A percentile compares a stretch with the other conserved stretches of the same genome.
These are phyloP conservation scores for Arbutus unedo DNA, from an alignment of 148 eudicot species.

Conservation along the genomic window DNA sequence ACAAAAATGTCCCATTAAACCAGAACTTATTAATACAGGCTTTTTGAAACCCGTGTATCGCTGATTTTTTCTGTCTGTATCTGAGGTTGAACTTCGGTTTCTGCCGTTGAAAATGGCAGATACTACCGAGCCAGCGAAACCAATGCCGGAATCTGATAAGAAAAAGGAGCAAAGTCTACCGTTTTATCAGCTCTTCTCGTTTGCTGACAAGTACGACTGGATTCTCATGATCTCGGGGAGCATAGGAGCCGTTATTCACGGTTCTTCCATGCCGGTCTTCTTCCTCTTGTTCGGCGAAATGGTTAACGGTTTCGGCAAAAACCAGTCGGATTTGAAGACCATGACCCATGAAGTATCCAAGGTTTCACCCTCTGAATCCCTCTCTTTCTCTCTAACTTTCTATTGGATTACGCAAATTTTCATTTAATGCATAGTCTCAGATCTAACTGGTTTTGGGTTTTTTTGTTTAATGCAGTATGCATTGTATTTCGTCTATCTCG, in stretches of 20 bases:
- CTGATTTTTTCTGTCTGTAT: neutral
- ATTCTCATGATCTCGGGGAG: conserved; percentile 61
- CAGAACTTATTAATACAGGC: no score
- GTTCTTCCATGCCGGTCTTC: conserved; percentile 97
- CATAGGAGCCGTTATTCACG: conserved; percentile 83
- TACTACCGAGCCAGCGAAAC: conserved; percentile 37
- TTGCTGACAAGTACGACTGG: conserved; percentile 78
- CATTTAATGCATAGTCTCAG: conserved; percentile 14
- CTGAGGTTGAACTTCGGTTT: neutral
- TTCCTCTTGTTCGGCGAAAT: conserved; percentile 87
- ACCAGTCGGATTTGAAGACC: conserved; percentile 70
- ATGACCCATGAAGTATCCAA: conserved; percentile 94
- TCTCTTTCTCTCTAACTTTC: neutral
- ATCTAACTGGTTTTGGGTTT: conserved; percentile 23
- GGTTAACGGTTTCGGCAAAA: conserved; percentile 96
- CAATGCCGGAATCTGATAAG: conserved; percentile 81
- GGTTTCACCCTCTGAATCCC: conserved; percentile 38
- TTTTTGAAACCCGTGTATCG: no score
- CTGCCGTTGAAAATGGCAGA: conserved; percentile 32
- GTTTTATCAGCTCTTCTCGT: conserved; percentile 73
- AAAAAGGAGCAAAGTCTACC: conserved; percentile 85
- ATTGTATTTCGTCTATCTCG: conserved; percentile 90
- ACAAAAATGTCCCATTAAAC: neutral
- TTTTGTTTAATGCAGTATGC: conserved; percentile 66
- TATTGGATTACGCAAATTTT: neutral